Conservation (phyloP, 2,329 filamentous ascomycete genomes). For the Penicillium sp. region DNA sequence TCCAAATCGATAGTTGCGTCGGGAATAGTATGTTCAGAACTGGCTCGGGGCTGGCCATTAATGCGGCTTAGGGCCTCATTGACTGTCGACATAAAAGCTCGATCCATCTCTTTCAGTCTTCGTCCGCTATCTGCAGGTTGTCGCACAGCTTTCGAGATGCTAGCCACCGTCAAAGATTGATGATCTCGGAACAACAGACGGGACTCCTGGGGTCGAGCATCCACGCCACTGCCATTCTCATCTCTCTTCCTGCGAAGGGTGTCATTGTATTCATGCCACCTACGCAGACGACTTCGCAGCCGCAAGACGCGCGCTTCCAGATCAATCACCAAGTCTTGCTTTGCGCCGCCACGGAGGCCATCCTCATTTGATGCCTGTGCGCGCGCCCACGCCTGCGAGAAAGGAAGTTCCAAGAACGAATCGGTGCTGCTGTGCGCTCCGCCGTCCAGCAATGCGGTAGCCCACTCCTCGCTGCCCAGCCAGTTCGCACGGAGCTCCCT, state of each 20-base stretch:
- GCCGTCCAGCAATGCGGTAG: slow-evolving; percentile 67
- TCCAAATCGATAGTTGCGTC: background rate
- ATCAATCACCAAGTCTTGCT: slow-evolving; percentile 57
- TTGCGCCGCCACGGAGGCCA: slow-evolving; percentile 31
- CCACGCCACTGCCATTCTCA: background rate
- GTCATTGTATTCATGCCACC: slow-evolving; percentile 68
- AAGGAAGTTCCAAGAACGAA: slow-evolving; percentile 63
- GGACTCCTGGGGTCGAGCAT: slow-evolving; percentile 10
- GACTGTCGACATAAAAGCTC: slow-evolving; percentile 34
- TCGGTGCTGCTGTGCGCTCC: slow-evolving; percentile 58
- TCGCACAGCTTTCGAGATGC: slow-evolving; percentile 35
- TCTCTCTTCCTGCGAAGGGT: slow-evolving; percentile 24
- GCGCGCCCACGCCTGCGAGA: slow-evolving; percentile 68
- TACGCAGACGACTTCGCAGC: slow-evolving; percentile 66
- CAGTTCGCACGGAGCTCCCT: slow-evolving; percentile 66
- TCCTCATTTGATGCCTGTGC: slow-evolving; percentile 58
- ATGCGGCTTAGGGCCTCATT: slow-evolving; percentile 33
- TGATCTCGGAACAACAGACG: slow-evolving; percentile 37
- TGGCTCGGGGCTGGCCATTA: slow-evolving; percentile 22
- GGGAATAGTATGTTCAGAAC: background rate
- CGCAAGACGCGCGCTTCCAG: slow-evolving; percentile 65
- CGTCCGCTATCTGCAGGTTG: slow-evolving; percentile 25
- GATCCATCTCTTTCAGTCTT: slow-evolving; percentile 28
- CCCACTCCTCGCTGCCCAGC: slow-evolving; percentile 73
- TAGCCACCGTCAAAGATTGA: slow-evolving; percentile 39